These are phyloP conservation scores for Xylariomycetidae sp. DNA, from an alignment of 2,329 filamentous ascomycete genomes.

Conservation along the genomic window DNA sequence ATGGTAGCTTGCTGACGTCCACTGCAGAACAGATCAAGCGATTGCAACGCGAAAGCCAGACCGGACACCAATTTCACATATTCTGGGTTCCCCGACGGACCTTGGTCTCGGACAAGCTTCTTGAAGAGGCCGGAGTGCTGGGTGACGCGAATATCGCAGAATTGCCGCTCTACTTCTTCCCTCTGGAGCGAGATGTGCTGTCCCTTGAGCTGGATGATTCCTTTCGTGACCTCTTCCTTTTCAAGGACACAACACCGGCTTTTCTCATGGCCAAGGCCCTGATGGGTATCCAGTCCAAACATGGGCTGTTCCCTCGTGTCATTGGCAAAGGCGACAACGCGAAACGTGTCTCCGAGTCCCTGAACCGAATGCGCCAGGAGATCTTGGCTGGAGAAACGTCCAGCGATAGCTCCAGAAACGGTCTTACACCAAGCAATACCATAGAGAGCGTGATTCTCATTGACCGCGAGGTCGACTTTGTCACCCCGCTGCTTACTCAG, in stretches of 20 bases:
- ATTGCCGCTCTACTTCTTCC: conserved; percentile 83
- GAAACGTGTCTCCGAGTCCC: conserved; percentile 77
- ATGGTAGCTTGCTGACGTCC: conserved; percentile 55
- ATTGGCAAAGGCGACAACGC: conserved; percentile 95
- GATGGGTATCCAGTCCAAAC: conserved; percentile 87
- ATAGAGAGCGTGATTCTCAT: conserved; percentile 92
- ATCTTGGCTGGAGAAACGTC: conserved; percentile 72
- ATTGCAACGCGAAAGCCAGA: conserved; percentile 79
- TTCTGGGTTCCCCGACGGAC: conserved; percentile 95
- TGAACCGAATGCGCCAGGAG: conserved; percentile 89
- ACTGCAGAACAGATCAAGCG: conserved; percentile 79
- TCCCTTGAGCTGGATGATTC: conserved; percentile 86
- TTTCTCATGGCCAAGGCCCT: conserved; percentile 85
- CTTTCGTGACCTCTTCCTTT: conserved; percentile 80
- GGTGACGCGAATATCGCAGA: conserved; percentile 88
- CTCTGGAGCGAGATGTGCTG: conserved; percentile 82
- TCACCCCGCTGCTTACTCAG: conserved; percentile 86
- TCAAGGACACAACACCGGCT: conserved; percentile 85
- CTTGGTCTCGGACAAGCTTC: conserved; percentile 79
- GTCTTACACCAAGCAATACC: conserved; percentile 76
- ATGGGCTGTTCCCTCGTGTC: conserved; percentile 91
- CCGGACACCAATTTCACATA: conserved; percentile 91
- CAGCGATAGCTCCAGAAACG: conserved; percentile 53
- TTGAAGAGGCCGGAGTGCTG: conserved; percentile 88
- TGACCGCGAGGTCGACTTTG: conserved; percentile 90